Evolutionary conservation across 352 stramenopile species (phyloP).

Genomic region (Phytophthora multivora): DNA sequence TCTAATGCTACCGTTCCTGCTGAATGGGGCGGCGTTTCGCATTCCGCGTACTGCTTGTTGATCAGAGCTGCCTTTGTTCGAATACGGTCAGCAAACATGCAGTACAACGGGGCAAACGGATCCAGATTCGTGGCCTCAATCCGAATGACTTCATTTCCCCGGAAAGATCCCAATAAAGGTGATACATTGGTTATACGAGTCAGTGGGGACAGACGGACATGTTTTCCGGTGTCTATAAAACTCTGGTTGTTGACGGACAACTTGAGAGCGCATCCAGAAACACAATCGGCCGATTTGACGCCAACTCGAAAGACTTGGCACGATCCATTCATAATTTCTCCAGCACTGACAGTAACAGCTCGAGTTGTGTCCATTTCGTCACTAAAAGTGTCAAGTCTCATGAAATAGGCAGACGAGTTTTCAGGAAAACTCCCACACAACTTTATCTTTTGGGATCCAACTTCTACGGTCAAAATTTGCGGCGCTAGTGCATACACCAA

Average conservation of each 20-base stretch:
- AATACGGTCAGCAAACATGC: conserved; percentile 31
- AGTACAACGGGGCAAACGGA: conserved; percentile 22
- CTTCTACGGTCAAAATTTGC: conserved; percentile 28
- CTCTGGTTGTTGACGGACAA: conserved; percentile 56
- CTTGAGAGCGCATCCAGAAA: conserved; percentile 27
- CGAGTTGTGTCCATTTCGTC: not conserved
- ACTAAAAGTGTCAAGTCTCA: conserved; percentile 21
- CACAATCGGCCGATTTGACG: conserved; percentile 7
- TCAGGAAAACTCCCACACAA: conserved; percentile 23
- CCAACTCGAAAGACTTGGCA: conserved; percentile 26
- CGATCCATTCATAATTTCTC: conserved; percentile 16
- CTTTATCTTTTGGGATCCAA: conserved; percentile 12
- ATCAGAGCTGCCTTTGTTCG: conserved; percentile 3
- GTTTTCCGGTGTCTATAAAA: conserved; percentile 31
- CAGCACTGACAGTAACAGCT: not conserved
- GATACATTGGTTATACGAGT: conserved; percentile 11
- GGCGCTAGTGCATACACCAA: conserved; percentile 37
- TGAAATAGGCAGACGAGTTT: conserved; percentile 7
- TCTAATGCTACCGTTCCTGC: conserved; percentile 24
- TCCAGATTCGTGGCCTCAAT: conserved; percentile 32
- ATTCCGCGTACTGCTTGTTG: conserved; percentile 26
- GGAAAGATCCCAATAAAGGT: conserved; percentile 37
- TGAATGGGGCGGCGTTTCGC: conserved; percentile 30
- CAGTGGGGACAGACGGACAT: conserved; percentile 15
- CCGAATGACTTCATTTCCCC: conserved; percentile 33